Base-by-base conservation (phyloP, 768 basidiomycete genomes). In the Termitomyces sp. region DNA sequence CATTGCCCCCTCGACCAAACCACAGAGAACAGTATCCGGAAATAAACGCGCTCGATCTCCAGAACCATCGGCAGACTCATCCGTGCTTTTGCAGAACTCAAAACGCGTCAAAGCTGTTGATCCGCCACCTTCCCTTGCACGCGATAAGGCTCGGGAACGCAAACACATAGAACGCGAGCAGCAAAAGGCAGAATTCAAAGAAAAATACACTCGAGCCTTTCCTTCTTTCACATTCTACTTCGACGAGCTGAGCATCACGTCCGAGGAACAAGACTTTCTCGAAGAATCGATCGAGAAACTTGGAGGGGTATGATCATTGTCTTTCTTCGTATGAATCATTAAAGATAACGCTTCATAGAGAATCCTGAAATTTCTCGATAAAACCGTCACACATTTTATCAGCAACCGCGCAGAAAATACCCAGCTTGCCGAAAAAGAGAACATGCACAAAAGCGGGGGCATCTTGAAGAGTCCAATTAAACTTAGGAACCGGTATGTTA, bases 331-430 rank as follows among this genome's bases (percentile, higher is more conserved):
- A 12, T 29, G 24, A 34, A 34, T 13, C 24, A 12, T 56, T 36
- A 50, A 16, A 43, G 37, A 42, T 31, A 10, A 52, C 22, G 34
- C 29, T 49, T 58, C 26, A 14, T 36, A 98, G 97, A 78, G 77
- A 56, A 82, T 93, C 56, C 92, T 96, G 50, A 82, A 86, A 59
- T 97, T 97, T 78, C 95, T 98, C 71, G 92, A 90, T 31, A 85
- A 79, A 48, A 80, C 84, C 48, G 84, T 96, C 26, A 94, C 94
- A 0, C 96, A 98, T 73, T 79, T 98, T 61, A 86, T 96, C 67
- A 90, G 89, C 53, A 81, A 88, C 64, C 76, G 78, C 55, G n/a
- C 52, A 18, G 58, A 62, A 46, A 48, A 68, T 74, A 34, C 60
- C 71, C 52, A 71, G 71, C 58, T 58, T 46, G 71, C 74, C 5